Conservation (phyloP, 2,329 filamentous ascomycete species). For the Diplodia mutila region DNA sequence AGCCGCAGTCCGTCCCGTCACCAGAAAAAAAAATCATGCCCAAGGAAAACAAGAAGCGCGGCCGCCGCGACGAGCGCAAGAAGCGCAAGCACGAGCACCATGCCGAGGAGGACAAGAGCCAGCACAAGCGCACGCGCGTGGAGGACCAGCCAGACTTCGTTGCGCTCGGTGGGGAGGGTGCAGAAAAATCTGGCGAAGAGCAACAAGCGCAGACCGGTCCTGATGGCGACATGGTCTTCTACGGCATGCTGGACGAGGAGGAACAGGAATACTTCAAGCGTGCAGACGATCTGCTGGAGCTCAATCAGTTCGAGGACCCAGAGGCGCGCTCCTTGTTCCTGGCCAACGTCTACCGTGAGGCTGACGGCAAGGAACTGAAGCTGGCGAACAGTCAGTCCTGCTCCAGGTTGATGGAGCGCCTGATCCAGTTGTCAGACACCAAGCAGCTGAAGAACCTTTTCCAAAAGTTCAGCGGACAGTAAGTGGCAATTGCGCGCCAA, state of each 20-base stretch:
- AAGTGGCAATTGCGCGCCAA: conserved; percentile 34
- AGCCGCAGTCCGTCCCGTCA: conserved; percentile 8
- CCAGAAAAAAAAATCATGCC: conserved; percentile 53
- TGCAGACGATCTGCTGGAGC: conserved; percentile 85
- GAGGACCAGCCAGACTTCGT: conserved; percentile 28
- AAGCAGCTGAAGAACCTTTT: conserved; percentile 86
- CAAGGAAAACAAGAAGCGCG: conserved; percentile 62
- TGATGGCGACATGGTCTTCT: conserved; percentile 72
- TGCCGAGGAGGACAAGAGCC: conserved; percentile 39
- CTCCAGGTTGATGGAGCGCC: conserved; percentile 86
- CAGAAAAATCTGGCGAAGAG: conserved; percentile 33
- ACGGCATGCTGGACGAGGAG: conserved; percentile 86
- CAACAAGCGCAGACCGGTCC: conserved; percentile 33
- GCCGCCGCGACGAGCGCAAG: conserved; percentile 57
- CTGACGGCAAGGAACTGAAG: conserved; percentile 91
- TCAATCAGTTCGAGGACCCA: conserved; percentile 79
- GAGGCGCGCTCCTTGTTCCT: conserved; percentile 64
- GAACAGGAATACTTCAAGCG: conserved; percentile 96
- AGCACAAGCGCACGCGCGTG: conserved; percentile 41
- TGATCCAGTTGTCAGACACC: conserved; percentile 80
- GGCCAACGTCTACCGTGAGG: conserved; percentile 83
- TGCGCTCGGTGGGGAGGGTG: conserved; percentile 28
- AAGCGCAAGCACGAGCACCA: conserved; percentile 56
- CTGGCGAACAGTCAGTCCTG: conserved; percentile 94
- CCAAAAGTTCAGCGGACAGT: conserved; percentile 79